Base-by-base conservation (phyloP, 164 flowering plant species). In the Vitis riparia region DNA sequence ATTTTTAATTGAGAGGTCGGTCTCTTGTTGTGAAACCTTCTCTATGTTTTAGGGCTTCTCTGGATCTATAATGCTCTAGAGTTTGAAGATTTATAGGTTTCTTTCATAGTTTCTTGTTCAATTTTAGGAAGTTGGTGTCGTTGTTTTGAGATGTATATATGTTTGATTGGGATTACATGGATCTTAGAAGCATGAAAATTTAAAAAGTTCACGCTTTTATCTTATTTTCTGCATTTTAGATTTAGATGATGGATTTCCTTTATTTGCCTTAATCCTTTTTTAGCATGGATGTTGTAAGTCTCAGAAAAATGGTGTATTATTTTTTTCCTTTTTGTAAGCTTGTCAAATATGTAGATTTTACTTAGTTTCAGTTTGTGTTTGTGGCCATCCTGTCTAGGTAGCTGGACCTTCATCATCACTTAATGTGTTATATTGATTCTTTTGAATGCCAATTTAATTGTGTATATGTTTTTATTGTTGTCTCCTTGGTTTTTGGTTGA, bases 381-480 rank as follows among this genome's bases (percentile, higher is more conserved):
- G 27, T 23, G 27, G 27, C 27, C 27, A 23, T 23, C 27, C 27
- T 13, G 72, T 84, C 59, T 77, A 76, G 68, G 74, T 69, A 17
- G 64, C 80, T 0, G 79, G 79, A 29, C 63, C 79, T 15, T 30
- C 85, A 17, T 67, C 88, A 0, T 61, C 87, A 3, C 47, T 77
- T 1, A 69, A 75, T 47, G 86, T 81, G 2, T 77, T 65, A 23
- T 23, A 23, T 23, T 23, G 27, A 23, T 23, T 23, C 27, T 23
- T 23, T 23, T 23, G 27, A 23, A 23, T 23, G 2, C 27, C 27
- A 23, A 23, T 23, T 23, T 23, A 2, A 23, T 23, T 23, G 27
- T 23, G 2, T 23, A 0, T 23, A 23, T 23, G 27, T 23, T 23
- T 23, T 23, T 23, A 23, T 23, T 23, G 27, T 23, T 23, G 27